phyloP scores from a whole-genome alignment of 2,329 filamentous ascomycete species.

The Mycosphaerella arachidis region DNA sequence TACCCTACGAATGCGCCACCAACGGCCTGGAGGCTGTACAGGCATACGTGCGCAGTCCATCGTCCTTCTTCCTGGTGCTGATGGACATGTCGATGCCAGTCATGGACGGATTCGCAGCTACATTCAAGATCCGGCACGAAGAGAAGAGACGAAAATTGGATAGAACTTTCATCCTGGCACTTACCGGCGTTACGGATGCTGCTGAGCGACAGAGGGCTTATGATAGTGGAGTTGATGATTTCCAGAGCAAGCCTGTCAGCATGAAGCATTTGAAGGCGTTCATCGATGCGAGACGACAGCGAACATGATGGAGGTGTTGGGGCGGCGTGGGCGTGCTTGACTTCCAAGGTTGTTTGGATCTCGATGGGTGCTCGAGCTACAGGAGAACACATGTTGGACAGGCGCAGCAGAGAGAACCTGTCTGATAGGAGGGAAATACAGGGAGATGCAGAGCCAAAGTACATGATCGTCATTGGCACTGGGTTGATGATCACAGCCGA shows the following conservation, averaged over 20 bases:
- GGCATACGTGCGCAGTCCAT: neutral
- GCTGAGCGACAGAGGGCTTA: slow-evolving; percentile 19
- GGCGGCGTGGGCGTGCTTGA: too few species aligned
- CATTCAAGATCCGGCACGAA: slow-evolving; percentile 26
- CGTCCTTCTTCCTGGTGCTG: slow-evolving; percentile 36
- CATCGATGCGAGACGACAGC: neutral
- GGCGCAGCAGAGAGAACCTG: too few species aligned
- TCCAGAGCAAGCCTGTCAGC: slow-evolving; percentile 24
- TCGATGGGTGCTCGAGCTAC: too few species aligned
- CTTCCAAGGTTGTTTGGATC: too few species aligned
- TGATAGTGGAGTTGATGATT: slow-evolving; percentile 23
- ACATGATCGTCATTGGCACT: too few species aligned
- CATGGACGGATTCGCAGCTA: slow-evolving; percentile 32
- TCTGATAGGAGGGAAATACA: too few species aligned
- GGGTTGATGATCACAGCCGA: too few species aligned
- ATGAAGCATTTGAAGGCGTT: slow-evolving; percentile 11
- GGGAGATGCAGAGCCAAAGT: too few species aligned
- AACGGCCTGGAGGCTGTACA: slow-evolving; percentile 9
- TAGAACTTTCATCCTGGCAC: slow-evolving; percentile 16
- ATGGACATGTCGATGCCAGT: slow-evolving; percentile 42
- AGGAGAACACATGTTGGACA: too few species aligned
- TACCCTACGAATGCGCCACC: slow-evolving; percentile 4
- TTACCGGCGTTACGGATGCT: slow-evolving; percentile 24
- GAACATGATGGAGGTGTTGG: neutral
- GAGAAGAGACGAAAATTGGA: slow-evolving; percentile 16